Evolutionary conservation across 1,139 yeast genomes (phyloP).

Genomic region (Hyphopichia burtonii): DNA sequence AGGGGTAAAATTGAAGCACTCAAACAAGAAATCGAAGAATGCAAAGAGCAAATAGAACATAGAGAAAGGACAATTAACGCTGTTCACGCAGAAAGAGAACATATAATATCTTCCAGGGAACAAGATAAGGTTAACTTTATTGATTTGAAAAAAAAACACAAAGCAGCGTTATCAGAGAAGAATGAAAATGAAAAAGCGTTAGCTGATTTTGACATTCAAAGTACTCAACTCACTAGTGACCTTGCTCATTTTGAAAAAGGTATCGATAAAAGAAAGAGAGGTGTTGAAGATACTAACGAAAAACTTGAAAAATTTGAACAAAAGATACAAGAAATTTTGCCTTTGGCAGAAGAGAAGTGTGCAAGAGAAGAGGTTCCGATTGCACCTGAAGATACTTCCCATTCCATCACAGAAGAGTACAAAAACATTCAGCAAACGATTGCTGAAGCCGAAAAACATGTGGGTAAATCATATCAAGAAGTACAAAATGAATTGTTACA

Average conservation of each 20-base stretch:
- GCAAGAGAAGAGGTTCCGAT: conserved; percentile 27
- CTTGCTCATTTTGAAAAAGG: conserved; percentile 13
- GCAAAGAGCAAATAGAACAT: conserved; percentile 23
- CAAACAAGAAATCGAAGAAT: conserved; percentile 29
- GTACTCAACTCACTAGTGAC: conserved; percentile 5
- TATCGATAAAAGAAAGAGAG: conserved; percentile 9
- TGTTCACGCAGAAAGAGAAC: conserved; percentile 9
- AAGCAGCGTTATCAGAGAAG: not conserved
- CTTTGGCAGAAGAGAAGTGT: conserved; percentile 34
- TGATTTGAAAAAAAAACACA: not conserved
- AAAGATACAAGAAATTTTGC: conserved; percentile 18
- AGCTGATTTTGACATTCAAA: conserved; percentile 11
- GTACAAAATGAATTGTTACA: conserved; percentile 32
- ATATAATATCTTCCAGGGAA: conserved; percentile 3
- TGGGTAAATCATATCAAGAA: conserved; percentile 38
- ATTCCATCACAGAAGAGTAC: conserved; percentile 37
- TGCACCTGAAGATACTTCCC: conserved; percentile 31
- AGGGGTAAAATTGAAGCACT: conserved; percentile 30
- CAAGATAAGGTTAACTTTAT: not conserved
- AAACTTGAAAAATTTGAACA: conserved; percentile 15
- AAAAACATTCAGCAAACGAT: conserved; percentile 31
- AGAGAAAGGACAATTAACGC: conserved; percentile 24
- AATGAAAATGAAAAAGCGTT: not conserved
- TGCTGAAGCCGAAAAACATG: conserved; percentile 33
- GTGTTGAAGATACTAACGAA: conserved; percentile 11